These are phyloP conservation scores for Acanthamoeba quina DNA, from an alignment of 208 protist genomes.

Conservation along the genomic window DNA sequence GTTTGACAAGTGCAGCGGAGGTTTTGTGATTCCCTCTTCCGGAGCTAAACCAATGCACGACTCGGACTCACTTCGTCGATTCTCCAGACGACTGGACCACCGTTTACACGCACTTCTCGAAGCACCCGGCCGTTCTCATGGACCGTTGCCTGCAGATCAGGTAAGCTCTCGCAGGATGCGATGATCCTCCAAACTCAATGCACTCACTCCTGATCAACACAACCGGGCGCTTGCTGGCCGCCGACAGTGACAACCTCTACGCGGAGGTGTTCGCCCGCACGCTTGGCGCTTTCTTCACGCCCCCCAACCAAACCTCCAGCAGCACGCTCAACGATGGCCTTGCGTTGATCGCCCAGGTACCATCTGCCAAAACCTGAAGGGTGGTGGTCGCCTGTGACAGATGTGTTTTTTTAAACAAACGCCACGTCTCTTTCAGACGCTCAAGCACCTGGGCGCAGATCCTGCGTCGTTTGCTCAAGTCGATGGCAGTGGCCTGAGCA, in stretches of 20 bases:
- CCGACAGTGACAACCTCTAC: conserved; percentile 25
- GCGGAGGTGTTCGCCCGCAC: conserved; percentile 10
- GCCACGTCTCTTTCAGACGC: background rate
- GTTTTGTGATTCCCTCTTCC: background rate
- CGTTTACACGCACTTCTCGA: background rate
- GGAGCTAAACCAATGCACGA: background rate
- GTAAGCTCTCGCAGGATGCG: no score
- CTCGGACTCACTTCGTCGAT: background rate
- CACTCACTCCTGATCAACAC: no score
- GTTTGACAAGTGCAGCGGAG: background rate
- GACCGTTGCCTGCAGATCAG: conserved; percentile 21
- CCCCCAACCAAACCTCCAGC: background rate
- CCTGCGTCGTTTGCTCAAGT: background rate
- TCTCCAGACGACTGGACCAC: background rate
- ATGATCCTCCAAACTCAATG: no score
- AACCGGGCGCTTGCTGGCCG: no score
- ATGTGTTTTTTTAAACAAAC: no score
- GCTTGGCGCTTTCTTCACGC: background rate
- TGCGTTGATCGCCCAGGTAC: background rate
- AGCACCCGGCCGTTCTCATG: background rate
- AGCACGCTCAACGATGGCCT: conserved; percentile 13
- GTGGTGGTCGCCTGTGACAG: no score
- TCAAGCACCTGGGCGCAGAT: background rate
- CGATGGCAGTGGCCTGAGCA: conserved; percentile 3
- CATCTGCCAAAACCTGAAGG: no score